Percentiles rank a stretch among this genome's conserved stretches.
Evolutionary conservation across 2,329 filamentous ascomycete species (phyloP).

Genomic region (Ophiostoma tasmaniense): DNA sequence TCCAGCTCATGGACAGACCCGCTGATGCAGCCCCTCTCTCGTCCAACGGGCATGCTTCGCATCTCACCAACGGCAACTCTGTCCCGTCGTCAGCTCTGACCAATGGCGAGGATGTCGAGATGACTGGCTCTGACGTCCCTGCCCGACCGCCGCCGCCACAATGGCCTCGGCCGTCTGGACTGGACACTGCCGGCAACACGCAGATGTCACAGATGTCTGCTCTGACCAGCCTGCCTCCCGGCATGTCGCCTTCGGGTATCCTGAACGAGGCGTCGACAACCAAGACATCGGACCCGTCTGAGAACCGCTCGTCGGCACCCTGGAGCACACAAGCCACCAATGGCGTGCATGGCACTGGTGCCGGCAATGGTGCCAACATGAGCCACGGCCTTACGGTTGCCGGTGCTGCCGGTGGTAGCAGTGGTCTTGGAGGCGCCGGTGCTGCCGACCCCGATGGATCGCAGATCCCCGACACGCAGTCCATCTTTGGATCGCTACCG

Average conservation of each 20-base stretch:
- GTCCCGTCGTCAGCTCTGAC: not conserved
- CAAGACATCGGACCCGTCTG: conserved; percentile 71
- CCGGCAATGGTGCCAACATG: not conserved
- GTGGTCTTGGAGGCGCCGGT: not conserved
- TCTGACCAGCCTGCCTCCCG: conserved; percentile 48
- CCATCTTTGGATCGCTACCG: conserved; percentile 25
- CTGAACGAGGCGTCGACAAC: conserved; percentile 88
- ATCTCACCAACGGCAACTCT: conserved; percentile 33
- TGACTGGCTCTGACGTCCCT: conserved; percentile 48
- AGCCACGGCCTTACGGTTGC: not conserved
- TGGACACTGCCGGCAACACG: conserved; percentile 38
- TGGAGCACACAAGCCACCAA: conserved; percentile 64
- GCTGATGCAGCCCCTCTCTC: conserved; percentile 7
- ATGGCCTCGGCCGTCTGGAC: conserved; percentile 28
- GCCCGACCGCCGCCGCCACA: conserved; percentile 32
- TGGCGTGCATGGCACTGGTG: conserved; percentile 39
- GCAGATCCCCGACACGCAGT: conserved; percentile 48
- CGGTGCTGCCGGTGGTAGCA: not conserved
- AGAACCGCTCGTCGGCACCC: conserved; percentile 50
- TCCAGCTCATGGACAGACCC: conserved; percentile 42
- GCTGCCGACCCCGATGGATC: conserved; percentile 31
- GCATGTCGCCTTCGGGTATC: conserved; percentile 49
- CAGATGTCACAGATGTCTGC: conserved; percentile 58
- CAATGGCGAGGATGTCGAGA: conserved; percentile 48
- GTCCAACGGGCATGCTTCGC: conserved; percentile 40